Conservation (phyloP, 2,329 filamentous ascomycete genomes). For the Davidsoniella neocaledoniae region DNA sequence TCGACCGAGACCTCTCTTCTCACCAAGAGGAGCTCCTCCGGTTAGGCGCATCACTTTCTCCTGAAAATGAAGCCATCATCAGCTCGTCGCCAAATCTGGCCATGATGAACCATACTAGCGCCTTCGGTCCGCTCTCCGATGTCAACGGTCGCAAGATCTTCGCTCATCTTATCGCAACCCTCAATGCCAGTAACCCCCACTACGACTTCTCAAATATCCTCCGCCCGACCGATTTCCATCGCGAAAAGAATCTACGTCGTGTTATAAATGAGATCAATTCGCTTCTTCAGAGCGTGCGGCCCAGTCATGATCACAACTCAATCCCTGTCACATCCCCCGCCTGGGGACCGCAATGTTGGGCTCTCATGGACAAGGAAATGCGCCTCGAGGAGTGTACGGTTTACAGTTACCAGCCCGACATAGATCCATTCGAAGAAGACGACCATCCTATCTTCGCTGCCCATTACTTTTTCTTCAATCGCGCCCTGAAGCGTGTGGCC, state of each 20-base stretch:
- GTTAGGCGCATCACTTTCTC: conserved; percentile 73
- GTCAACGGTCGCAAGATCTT: conserved; percentile 80
- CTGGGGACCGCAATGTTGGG: conserved; percentile 88
- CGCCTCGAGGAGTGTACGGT: conserved; percentile 71
- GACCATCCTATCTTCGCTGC: conserved; percentile 88
- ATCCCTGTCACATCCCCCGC: conserved; percentile 19
- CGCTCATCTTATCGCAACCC: conserved; percentile 86
- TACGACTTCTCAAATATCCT: conserved; percentile 94
- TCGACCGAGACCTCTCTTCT: conserved; percentile 77
- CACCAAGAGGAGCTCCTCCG: conserved; percentile 80
- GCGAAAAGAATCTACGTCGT: conserved; percentile 59
- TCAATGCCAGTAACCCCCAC: conserved; percentile 80
- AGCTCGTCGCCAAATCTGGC: conserved; percentile 43
- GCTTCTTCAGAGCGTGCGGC: conserved; percentile 72
- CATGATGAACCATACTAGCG: conserved; percentile 62
- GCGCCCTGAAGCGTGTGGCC: conserved; percentile 74
- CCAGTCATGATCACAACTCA: conserved; percentile 27
- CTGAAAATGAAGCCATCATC: conserved; percentile 55
- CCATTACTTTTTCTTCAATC: conserved; percentile 98
- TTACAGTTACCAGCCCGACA: conserved; percentile 77
- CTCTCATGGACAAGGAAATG: conserved; percentile 88
- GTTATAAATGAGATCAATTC: conserved; percentile 82
- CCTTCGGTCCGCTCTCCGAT: conserved; percentile 81
- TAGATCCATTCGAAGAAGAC: conserved; percentile 81
- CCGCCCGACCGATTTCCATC: conserved; percentile 75